Base-by-base conservation (phyloP, 2,329 filamentous ascomycete species). In the Ophiocordyceps robertsii region DNA sequence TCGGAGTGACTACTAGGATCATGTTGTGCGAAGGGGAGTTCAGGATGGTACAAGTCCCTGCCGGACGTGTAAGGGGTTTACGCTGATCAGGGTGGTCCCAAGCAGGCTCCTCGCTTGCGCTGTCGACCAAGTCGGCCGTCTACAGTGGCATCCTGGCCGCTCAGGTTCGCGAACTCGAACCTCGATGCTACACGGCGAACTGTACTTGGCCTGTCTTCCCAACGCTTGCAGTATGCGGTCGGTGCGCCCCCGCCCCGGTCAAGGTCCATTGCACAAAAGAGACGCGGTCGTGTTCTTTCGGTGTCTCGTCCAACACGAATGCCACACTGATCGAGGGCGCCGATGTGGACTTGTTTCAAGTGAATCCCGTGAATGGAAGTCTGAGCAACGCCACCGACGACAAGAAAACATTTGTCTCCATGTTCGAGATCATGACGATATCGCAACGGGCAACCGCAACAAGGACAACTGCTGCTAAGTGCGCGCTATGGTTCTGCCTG, bases 101-200 rank as follows among this genome's bases (percentile, higher is more conserved):
- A 2, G 13, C 5, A 53, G 51, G 50, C 40, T 49, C 41, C 43
- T 52, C 40, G 39, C 46, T 49, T 38, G 48, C 47, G 27, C 52
- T 63, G 12, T 64, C 61, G 4, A 64, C 61, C 3, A 64, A 61
- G 46, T 57, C 61, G 1, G 61, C 60, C 6, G 50, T 65, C 9
- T 64, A 64, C 36, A 56, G 60, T 13, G 60, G 61, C 11, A 60
- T 65, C 21, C 51, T 64, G 13, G 53, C 59, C 6, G 46, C 49
- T 30, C 51, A 56, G 12, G 48, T 59, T 2, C 44, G 48, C 2
- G 46, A 56, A 8, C 27, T 58, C 16, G 49, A 53, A 16, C 51
- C 51, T 1, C 43, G 44, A 9, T 65, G 62, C 38, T 43, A 51
- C 27, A 57, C 58, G 4, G 51, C 49, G 3, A 63, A 62, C 40